Evolutionary conservation across 352 stramenopile genomes (phyloP).

Genomic region (Lagenidium giganteum): DNA sequence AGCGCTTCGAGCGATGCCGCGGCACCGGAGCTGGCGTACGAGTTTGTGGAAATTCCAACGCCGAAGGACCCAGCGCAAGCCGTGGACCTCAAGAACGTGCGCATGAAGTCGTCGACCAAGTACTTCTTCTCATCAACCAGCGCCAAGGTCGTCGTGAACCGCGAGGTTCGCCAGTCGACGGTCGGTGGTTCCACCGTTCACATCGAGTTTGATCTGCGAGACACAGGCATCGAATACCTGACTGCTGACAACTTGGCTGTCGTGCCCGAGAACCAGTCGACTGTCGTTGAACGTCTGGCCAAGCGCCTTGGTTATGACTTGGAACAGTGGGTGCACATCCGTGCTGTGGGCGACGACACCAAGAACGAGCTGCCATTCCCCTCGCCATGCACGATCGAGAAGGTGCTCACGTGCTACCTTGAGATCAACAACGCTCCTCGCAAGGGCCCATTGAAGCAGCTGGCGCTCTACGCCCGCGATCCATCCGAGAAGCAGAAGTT

Average conservation of each 20-base stretch:
- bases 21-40: conserved; percentile 57
- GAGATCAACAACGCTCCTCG: conserved; percentile 92
- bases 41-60: conserved; percentile 37
- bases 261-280: conserved; percentile 84
- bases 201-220: conserved; percentile 85
- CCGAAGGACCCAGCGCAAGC: conserved; percentile 10
- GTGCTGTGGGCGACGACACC: conserved; percentile 41
- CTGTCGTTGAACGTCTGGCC: conserved; percentile 82
- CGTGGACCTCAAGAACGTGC: conserved; percentile 20
- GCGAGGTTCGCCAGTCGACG: conserved; percentile 84
- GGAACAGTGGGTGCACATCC: conserved; percentile 84
- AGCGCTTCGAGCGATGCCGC: conserved; percentile 8
- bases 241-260: conserved; percentile 95
- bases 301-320: conserved; percentile 85
- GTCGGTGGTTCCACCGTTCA: conserved; percentile 85
- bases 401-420: conserved; percentile 91
- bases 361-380: conserved; percentile 88
- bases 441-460: conserved; percentile 73
- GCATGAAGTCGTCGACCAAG: conserved; percentile 79
- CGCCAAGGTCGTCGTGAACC: conserved; percentile 83
- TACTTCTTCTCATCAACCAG: conserved; percentile 87
- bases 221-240: conserved; percentile 82
- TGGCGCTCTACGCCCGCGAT: conserved; percentile 74
- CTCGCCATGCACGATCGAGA: conserved; percentile 90
- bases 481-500: conserved; percentile 47